These are phyloP conservation scores for Russula virescens DNA, from an alignment of 768 basidiomycete species.

Conservation along the genomic window DNA sequence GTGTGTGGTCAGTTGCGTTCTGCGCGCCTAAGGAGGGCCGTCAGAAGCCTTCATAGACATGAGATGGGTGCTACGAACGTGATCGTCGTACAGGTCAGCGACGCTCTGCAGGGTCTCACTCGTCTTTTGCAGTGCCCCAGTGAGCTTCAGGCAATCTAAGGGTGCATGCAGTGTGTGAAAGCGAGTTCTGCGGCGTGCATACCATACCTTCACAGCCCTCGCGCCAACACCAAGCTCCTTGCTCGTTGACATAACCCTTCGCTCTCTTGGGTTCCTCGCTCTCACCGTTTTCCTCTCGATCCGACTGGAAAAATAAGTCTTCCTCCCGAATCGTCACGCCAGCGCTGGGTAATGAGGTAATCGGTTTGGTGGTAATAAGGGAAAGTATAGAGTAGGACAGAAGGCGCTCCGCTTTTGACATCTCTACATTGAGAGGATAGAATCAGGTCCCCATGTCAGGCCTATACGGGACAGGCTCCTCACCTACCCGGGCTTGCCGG, in stretches of 20 bases:
- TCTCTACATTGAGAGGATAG: slow-evolving; percentile 42
- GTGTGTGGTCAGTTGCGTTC: slow-evolving; percentile 67
- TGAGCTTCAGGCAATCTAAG: slow-evolving; percentile 68
- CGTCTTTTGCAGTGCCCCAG: slow-evolving; percentile 71
- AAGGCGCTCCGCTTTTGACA: slow-evolving; percentile 69
- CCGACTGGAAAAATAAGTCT: slow-evolving; percentile 40
- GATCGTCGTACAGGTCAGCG: slow-evolving; percentile 74
- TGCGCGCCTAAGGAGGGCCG: slow-evolving; percentile 49
- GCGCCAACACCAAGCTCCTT: slow-evolving; percentile 86
- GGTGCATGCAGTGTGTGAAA: not conserved
- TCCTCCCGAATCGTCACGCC: slow-evolving; percentile 28
- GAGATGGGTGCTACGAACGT: slow-evolving; percentile 40
- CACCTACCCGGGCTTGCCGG: slow-evolving; percentile 65
- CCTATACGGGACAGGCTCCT: slow-evolving; percentile 22
- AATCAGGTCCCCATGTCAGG: not conserved
- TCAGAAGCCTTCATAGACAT: slow-evolving; percentile 12
- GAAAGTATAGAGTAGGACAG: slow-evolving; percentile 70
- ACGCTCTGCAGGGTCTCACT: slow-evolving; percentile 68
- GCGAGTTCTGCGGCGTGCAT: not conserved
- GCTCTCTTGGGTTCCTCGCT: slow-evolving; percentile 29
- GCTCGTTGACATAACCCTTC: slow-evolving; percentile 59
- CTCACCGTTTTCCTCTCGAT: slow-evolving; percentile 35
- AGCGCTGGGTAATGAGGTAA: slow-evolving; percentile 43
- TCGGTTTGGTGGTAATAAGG: slow-evolving; percentile 63
- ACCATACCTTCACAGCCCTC: slow-evolving; percentile 62